A percentile compares a stretch with the other conserved stretches of the same genome.
Conservation (phyloP, 1,139 yeast genomes). For the Neolecta irregularis region DNA sequence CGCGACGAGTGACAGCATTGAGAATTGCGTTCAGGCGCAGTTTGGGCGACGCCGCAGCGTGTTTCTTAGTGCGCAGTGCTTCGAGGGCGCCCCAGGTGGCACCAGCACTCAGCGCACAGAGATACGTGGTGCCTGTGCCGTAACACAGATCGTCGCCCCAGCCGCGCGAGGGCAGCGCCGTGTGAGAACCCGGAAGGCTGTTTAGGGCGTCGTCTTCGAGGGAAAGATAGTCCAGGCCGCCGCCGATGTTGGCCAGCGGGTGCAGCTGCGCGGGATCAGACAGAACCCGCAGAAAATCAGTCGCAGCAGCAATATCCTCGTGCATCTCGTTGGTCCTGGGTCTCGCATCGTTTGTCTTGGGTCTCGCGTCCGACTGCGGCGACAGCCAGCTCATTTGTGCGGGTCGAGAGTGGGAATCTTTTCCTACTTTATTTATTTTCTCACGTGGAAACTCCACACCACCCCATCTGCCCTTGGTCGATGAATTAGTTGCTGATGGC, state of each 20-base stretch:
- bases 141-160: conserved; percentile 96
- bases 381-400: no score
- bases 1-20: conserved; percentile 85
- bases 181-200: conserved; percentile 70
- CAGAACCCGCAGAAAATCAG: no score
- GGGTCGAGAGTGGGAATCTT: no score
- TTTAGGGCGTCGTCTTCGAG: conserved; percentile 71
- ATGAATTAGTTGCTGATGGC: no score
- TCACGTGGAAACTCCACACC: no score
- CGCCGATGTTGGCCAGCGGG: conserved; percentile 79
- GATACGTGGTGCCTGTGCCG: conserved; percentile 90
- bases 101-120: conserved; percentile 54
- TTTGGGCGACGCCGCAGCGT: conserved; percentile 48
- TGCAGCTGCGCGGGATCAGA: conserved; percentile 59
- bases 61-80: conserved; percentile 64
- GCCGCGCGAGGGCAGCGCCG: conserved; percentile 83
- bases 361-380: no score
- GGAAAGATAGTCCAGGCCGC: conserved; percentile 78
- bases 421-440: no score
- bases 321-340: no score
- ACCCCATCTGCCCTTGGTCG: no score
- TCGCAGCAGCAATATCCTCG: no score
- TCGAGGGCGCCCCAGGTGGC: conserved; percentile 80
- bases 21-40: conserved; percentile 75
- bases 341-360: no score